These are phyloP conservation scores for Mycena rosella DNA, from an alignment of 768 basidiomycete genomes.

Conservation along the genomic window DNA sequence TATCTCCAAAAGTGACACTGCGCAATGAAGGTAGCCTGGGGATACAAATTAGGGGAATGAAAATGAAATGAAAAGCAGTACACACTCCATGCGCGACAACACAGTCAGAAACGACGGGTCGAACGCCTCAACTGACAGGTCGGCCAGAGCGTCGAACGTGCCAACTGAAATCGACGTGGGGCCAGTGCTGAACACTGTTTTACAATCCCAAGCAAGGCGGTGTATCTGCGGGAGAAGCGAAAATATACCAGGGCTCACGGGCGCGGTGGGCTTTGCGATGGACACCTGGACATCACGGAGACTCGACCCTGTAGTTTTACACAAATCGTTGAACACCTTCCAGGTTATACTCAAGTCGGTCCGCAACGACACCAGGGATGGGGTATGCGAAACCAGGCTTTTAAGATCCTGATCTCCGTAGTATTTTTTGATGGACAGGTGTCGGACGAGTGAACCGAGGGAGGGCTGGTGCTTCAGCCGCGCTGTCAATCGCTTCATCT, in stretches of 20 bases:
- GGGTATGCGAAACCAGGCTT: not conserved
- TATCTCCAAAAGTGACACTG: not conserved
- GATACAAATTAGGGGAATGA: not conserved
- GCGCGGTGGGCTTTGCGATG: not conserved
- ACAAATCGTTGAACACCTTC: not conserved
- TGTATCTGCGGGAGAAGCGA: not conserved
- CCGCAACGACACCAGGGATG: not conserved
- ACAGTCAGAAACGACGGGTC: not conserved
- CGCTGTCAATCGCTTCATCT: not conserved
- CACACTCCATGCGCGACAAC: not conserved
- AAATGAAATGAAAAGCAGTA: not conserved
- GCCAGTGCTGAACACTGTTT: not conserved
- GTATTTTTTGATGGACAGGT: not conserved
- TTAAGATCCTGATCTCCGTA: not conserved
- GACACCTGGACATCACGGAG: not conserved
- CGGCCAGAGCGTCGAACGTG: not conserved
- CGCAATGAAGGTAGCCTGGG: not conserved
- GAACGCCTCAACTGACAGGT: not conserved
- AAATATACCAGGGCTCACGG: not conserved
- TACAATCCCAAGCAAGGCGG: not conserved
- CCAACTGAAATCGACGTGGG: not conserved
- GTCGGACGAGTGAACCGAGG: not conserved
- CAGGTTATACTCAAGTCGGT: not conserved
- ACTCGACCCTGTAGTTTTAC: not conserved
- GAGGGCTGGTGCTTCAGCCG: not conserved